Evolutionary conservation across 2,329 filamentous ascomycete species (phyloP), one percentile per base, ranked within the genome.

Genomic region (Colletotrichum karsti): DNA sequence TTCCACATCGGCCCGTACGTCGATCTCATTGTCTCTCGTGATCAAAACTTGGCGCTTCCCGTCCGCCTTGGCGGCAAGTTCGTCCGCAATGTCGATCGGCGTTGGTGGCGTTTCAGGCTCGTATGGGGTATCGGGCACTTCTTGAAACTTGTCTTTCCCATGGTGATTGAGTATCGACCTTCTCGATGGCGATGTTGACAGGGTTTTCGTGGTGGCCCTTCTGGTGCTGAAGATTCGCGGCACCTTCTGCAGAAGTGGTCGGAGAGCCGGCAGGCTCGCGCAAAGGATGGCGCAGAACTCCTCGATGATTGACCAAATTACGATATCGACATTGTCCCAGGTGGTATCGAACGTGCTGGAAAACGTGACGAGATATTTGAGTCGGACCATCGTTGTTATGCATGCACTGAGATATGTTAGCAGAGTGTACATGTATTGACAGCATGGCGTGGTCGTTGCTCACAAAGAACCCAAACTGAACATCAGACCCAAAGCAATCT

Each of bases 381-480:
- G 58, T 12, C 71, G 57, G 7, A 72, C 51, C 64, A 72, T 70
- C 37, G 63, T 72, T 9, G 71, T 70, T 9, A 71, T 41, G 15
- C 71, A 72, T 8, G 71, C 68, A 39, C 71, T 72, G 24, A 7
- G 7, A 35, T 9, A 7, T 37, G 50, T 67, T 39, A 69, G 69
- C 24, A 7, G n/a, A 5, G 13, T 35, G 30, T 2, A 35, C 2
- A 13, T 4, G 8, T 33, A 20, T 33, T 22, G 30, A 4, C 13
- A 59, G 10, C 13, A 5, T 12, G 12, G 22, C 18, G 4, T 8
- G 15, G 20, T 13, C 28, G 22, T 2, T 87, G 66, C 86, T 30
- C 88, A 90, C 73, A 92, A 92, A 42, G 88, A 84, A 69, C 90
- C 90, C 62, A 91, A 88, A 69, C 88, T 87, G 75, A 93, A 92